phyloP scores from a whole-genome alignment of 2,329 filamentous ascomycete species.

The Trichoderma cornu-damae region DNA sequence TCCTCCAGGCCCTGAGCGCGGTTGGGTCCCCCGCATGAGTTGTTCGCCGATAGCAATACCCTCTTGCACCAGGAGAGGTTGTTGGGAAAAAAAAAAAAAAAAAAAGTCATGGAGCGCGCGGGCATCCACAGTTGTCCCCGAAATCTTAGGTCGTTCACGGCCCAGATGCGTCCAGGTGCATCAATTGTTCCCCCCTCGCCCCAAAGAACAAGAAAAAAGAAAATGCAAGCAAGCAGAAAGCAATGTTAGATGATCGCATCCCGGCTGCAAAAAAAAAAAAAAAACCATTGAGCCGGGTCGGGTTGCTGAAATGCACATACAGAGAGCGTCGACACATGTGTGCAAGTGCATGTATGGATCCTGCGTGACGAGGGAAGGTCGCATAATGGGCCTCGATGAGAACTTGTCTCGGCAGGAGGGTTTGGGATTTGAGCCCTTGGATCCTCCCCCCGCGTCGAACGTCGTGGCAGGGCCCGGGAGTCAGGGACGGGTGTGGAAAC shows the following conservation, averaged over 20 bases:
- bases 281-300: constrained; percentile 4
- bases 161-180: not conserved
- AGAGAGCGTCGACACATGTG: not conserved
- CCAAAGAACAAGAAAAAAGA: no score
- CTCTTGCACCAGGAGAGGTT: not conserved
- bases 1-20: not conserved
- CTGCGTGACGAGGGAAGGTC: constrained; percentile 14
- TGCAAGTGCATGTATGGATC: constrained; percentile 1
- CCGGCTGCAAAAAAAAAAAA: not conserved
- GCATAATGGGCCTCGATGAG: constrained; percentile 18
- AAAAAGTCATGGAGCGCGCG: no score
- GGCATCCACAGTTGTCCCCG: no score
- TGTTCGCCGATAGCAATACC: not conserved
- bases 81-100: no score
- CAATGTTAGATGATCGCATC: not conserved
- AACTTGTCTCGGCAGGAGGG: constrained; percentile 12
- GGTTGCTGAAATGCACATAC: not conserved
- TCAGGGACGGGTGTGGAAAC: constrained; percentile 19
- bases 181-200: not conserved
- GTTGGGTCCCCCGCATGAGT: not conserved
- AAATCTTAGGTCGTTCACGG: no score
- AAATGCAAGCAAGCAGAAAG: not conserved
- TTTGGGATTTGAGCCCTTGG: constrained; percentile 17
- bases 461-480: constrained; percentile 13
- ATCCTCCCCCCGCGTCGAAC: constrained; percentile 11